These are phyloP conservation scores for Panaeolus papilionaceus DNA, from an alignment of 768 basidiomycete species.

Conservation along the genomic window DNA sequence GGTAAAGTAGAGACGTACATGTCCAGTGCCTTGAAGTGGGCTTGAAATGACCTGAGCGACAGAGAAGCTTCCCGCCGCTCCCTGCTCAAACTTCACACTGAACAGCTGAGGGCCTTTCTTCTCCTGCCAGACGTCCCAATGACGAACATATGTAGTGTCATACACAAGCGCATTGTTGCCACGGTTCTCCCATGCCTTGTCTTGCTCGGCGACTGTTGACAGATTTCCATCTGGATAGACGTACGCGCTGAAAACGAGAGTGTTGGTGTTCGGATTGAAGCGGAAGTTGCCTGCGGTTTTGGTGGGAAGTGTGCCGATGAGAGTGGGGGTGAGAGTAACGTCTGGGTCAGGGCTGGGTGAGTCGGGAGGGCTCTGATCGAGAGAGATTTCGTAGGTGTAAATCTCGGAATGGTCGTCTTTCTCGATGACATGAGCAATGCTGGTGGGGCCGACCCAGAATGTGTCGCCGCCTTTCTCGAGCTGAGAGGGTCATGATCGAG, in stretches of 20 bases:
- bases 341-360: slow-evolving; percentile 37
- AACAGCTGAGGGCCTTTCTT: slow-evolving; percentile 78
- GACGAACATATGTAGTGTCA: slow-evolving; percentile 71
- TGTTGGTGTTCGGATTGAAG: slow-evolving; percentile 57
- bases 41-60: slow-evolving; percentile 61
- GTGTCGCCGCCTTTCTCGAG: slow-evolving; percentile 73
- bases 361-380: slow-evolving; percentile 30
- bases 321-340: slow-evolving; percentile 44
- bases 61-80: slow-evolving; percentile 56
- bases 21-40: slow-evolving; percentile 68
- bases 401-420: slow-evolving; percentile 61
- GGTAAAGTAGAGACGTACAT: slow-evolving; percentile 54
- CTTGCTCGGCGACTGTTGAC: slow-evolving; percentile 68
- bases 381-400: slow-evolving; percentile 62
- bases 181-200: slow-evolving; percentile 73
- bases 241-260: slow-evolving; percentile 85
- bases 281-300: slow-evolving; percentile 75
- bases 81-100: slow-evolving; percentile 60
- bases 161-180: slow-evolving; percentile 78
- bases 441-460: slow-evolving; percentile 79
- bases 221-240: slow-evolving; percentile 82
- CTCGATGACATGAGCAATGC: slow-evolving; percentile 73
- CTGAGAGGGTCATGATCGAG: slow-evolving; percentile 29
- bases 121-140: slow-evolving; percentile 81
- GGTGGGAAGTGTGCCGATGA: slow-evolving; percentile 73